Evolutionary conservation across 768 basidiomycete genomes (phyloP).

Genomic region (Lentinula sp.): DNA sequence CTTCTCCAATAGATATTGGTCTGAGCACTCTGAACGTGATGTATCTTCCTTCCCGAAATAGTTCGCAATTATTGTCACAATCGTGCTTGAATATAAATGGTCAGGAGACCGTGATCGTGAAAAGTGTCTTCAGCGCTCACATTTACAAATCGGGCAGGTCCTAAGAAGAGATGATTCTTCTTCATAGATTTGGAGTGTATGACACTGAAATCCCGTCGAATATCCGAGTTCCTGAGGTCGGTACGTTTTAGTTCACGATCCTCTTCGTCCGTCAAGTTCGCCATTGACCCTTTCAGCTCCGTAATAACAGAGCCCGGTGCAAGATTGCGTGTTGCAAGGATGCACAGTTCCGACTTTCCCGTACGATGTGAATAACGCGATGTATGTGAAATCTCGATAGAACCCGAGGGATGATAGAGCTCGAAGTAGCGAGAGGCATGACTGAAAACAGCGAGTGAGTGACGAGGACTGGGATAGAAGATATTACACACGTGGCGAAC

Average conservation of each 20-base stretch:
- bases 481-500: slow-evolving; percentile 77
- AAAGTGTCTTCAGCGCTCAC: slow-evolving; percentile 41
- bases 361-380: slow-evolving; percentile 83
- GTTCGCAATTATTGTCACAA: slow-evolving; percentile 83
- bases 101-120: slow-evolving; percentile 14
- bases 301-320: slow-evolving; percentile 66
- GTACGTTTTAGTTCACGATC: slow-evolving; percentile 84
- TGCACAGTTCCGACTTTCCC: slow-evolving; percentile 85
- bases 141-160: slow-evolving; percentile 89
- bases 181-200: slow-evolving; percentile 90
- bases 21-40: slow-evolving; percentile 84
- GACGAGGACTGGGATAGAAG: slow-evolving; percentile 15
- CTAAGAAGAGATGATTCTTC: slow-evolving; percentile 87
- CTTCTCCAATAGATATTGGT: slow-evolving; percentile 74
- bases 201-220: slow-evolving; percentile 84
- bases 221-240: slow-evolving; percentile 67
- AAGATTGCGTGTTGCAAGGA: slow-evolving; percentile 72
- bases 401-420: slow-evolving; percentile 76
- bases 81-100: slow-evolving; percentile 56
- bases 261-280: slow-evolving; percentile 79
- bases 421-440: slow-evolving; percentile 89
- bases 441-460: slow-evolving; percentile 33
- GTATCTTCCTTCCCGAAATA: slow-evolving; percentile 84
- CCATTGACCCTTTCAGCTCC: slow-evolving; percentile 90
- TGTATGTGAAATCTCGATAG: slow-evolving; percentile 85